These are phyloP conservation scores for Heterobasidion parviporum DNA, from an alignment of 1,284 basidiomycete species.

Conservation along the genomic window DNA sequence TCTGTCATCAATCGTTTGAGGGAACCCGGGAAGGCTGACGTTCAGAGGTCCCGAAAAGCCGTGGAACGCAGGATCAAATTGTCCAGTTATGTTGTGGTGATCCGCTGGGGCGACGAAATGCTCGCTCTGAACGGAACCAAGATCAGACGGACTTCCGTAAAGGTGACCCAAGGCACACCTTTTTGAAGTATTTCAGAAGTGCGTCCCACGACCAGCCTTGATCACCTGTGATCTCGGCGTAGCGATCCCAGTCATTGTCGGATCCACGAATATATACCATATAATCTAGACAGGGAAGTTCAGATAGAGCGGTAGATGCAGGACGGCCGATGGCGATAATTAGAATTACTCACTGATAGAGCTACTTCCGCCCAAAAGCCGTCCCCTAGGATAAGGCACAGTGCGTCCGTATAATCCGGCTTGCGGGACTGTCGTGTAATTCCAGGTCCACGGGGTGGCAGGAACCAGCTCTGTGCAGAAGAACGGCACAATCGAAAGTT, in stretches of 20 bases:
- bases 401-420: constrained; percentile 19
- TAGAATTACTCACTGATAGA: constrained; percentile 23
- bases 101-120: constrained; percentile 19
- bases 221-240: constrained; percentile 18
- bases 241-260: constrained; percentile 20
- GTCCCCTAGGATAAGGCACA: constrained; percentile 22
- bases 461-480: background rate
- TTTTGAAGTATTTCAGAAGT: constrained; percentile 14
- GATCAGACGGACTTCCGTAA: background rate
- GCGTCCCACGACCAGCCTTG: constrained; percentile 22
- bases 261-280: constrained; percentile 23
- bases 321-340: background rate
- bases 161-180: constrained; percentile 15
- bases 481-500: constrained; percentile 1
- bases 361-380: constrained; percentile 28
- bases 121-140: constrained; percentile 19
- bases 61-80: constrained; percentile 23
- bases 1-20: constrained; percentile 16
- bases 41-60: constrained; percentile 20
- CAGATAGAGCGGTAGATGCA: too few relatives aligned
- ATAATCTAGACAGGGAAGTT: constrained; percentile 12
- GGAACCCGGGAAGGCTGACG: constrained; percentile 22
- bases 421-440: constrained; percentile 25
- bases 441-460: constrained; percentile 16
- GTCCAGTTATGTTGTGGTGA: constrained; percentile 20